Conservation (phyloP, 2,329 filamentous ascomycete species). For the Cylindrodendrum hubeiense region DNA sequence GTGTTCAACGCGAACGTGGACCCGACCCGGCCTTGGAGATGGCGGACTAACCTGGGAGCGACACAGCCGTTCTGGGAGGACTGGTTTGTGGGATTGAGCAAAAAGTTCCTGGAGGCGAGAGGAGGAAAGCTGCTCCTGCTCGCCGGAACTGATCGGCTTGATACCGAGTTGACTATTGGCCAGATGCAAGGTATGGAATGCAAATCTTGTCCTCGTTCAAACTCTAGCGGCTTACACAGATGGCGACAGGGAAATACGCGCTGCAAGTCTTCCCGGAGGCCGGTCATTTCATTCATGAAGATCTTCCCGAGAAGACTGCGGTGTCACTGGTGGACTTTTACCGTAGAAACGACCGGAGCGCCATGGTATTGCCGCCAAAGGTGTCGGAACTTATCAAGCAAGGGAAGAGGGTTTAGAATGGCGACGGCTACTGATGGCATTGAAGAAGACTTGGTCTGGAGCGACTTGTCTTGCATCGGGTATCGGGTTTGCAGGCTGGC, state of each 20-base stretch:
- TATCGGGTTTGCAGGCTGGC: conserved; percentile 16
- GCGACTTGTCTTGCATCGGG: conserved; percentile 18
- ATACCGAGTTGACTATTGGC: conserved; percentile 93
- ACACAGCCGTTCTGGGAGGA: conserved; percentile 95
- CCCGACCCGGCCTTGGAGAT: conserved; percentile 73
- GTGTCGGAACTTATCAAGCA: conserved; percentile 79
- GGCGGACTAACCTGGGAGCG: conserved; percentile 85
- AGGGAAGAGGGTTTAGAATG: conserved; percentile 67
- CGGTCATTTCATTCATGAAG: conserved; percentile 97
- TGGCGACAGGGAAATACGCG: conserved; percentile 83
- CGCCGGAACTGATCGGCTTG: conserved; percentile 89
- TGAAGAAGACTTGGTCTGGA: not conserved
- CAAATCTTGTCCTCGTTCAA: not conserved
- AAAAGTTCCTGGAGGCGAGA: conserved; percentile 84
- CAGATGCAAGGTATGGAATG: conserved; percentile 86
- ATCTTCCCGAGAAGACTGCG: conserved; percentile 91
- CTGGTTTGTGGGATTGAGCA: conserved; percentile 91
- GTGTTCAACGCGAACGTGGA: conserved; percentile 57
- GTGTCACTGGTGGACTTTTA: conserved; percentile 90
- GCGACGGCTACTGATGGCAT: not conserved
- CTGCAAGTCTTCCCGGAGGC: conserved; percentile 94
- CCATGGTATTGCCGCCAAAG: conserved; percentile 90
- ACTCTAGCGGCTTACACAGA: conserved; percentile 27
- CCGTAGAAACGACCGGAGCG: conserved; percentile 87
- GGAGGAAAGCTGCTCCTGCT: conserved; percentile 89